Percentiles rank a stretch among this genome's conserved stretches.
phyloP scores from a whole-genome alignment of 2,329 filamentous ascomycete genomes.

The Microascus cirrosus region DNA sequence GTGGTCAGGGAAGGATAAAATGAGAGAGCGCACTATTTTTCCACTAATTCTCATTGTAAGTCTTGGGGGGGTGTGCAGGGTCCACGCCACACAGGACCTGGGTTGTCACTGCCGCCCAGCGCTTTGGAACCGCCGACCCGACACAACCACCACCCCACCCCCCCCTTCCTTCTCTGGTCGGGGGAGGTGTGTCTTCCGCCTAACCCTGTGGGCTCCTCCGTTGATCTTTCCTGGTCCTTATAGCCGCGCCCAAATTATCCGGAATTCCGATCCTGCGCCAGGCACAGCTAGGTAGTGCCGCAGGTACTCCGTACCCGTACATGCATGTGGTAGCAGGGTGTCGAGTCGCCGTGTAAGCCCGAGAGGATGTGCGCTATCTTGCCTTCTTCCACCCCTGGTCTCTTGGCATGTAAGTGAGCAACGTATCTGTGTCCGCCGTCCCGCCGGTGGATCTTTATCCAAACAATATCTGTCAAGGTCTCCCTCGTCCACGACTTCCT shows the following conservation, averaged over 20 bases:
- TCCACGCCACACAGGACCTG: background rate
- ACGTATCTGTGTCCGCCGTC: slow-evolving; percentile 2
- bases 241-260: slow-evolving; percentile 6
- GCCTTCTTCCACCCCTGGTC: background rate
- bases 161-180: background rate
- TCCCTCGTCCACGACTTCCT: background rate
- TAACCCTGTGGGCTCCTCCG: background rate
- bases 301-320: background rate
- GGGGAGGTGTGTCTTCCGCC: background rate
- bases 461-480: slow-evolving; percentile 5
- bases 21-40: background rate
- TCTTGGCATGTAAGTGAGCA: slow-evolving; percentile 6
- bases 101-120: background rate
- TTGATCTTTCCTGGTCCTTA: slow-evolving; percentile 5
- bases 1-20: background rate
- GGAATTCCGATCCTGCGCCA: background rate
- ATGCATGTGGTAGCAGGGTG: background rate
- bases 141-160: background rate
- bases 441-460: slow-evolving; percentile 10
- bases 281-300: background rate
- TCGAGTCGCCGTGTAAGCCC: background rate
- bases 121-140: background rate
- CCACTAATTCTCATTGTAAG: background rate
- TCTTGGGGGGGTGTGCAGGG: background rate
- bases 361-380: background rate